Percentiles rank a stretch among this genome's conserved stretches.
These are phyloP conservation scores for Pulchroboletus neoregius DNA, from an alignment of 1,284 basidiomycete genomes.

Conservation along the genomic window DNA sequence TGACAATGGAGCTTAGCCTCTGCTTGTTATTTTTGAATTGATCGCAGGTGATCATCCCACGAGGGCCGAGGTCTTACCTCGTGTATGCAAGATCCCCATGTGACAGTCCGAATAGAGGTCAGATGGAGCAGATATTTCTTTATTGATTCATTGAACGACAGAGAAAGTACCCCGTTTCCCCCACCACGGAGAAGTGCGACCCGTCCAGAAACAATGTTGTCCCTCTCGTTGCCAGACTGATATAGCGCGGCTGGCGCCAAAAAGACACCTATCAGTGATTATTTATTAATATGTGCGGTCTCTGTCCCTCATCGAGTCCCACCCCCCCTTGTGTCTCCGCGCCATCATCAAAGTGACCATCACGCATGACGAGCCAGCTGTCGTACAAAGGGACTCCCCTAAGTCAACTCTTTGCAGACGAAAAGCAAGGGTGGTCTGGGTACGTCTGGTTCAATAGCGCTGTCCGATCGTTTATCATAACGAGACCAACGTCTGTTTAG, in stretches of 20 bases:
- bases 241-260: not conserved
- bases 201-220: too few species aligned
- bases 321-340: not conserved
- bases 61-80: not conserved
- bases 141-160: not conserved
- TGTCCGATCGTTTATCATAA: not conserved
- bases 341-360: not conserved
- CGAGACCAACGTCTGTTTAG: not conserved
- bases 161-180: too few species aligned
- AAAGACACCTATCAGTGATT: not conserved
- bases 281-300: not conserved
- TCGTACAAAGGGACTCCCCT: slow-evolving; percentile 1
- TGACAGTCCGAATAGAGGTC: not conserved
- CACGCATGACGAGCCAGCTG: slow-evolving; percentile 2
- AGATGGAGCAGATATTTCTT: not conserved
- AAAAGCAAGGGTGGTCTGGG: slow-evolving; percentile 18
- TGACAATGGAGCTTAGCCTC: not conserved
- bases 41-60: slow-evolving; percentile 1
- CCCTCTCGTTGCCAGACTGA: not conserved
- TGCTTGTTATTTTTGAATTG: slow-evolving; percentile 5
- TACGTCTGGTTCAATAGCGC: not conserved
- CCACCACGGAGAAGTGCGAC: too few species aligned
- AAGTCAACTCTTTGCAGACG: slow-evolving; percentile 12
- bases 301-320: not conserved
- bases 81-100: not conserved